Base-by-base conservation (phyloP, 176 grass and related monocot species). In the Carex myosuroides region DNA sequence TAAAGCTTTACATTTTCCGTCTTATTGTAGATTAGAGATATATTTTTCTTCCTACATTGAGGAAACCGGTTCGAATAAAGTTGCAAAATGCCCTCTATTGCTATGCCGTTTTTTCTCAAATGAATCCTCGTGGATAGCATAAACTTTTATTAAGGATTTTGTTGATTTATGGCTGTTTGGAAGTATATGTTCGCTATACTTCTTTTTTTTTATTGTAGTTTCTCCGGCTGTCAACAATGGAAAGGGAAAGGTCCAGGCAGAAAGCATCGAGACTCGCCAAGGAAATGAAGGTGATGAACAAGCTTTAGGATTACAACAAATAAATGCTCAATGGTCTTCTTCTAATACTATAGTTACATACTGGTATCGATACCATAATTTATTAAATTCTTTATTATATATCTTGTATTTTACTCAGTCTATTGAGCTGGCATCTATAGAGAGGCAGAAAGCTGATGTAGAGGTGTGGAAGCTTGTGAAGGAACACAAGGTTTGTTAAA, bases 371-470 rank as follows among this genome's bases (percentile, higher is more conserved):
- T 66, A 66, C 24, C 30, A 4, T 66, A 66, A 65, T 65, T 29
- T 66, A 22, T 66, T 66, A 33, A 35, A 33, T 73, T 8, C 18
- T 32, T 77, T 76, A 37, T 76, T 32, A 29, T 26, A 29, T 76
- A 16, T 32, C 13, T 68, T 83, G 37, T 48, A 67, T 53, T 46
- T 42, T 66, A 18, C 44, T 64, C 33, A 83, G 80, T 64, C 80
- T 67, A 44, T 97, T 85, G 82, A 66, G 53, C 83, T 97, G 86
- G 91, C 91, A 64, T 83, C 82, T 64, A 66, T 84, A 81, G 91
- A 90, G 85, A 81, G 86, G 29, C 79, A 90, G 69, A 94, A 92
- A 84, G 91, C 88, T 79, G 59, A 89, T 86, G 90, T 82, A 70
- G 85, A 92, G 85, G 80, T 97, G 63, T 69, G 65, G 16, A 90